Evolutionary conservation across 257 asterid genomes (phyloP), one percentile per base, ranked within the genome.

Genomic region (Penstemon davidsonii): DNA sequence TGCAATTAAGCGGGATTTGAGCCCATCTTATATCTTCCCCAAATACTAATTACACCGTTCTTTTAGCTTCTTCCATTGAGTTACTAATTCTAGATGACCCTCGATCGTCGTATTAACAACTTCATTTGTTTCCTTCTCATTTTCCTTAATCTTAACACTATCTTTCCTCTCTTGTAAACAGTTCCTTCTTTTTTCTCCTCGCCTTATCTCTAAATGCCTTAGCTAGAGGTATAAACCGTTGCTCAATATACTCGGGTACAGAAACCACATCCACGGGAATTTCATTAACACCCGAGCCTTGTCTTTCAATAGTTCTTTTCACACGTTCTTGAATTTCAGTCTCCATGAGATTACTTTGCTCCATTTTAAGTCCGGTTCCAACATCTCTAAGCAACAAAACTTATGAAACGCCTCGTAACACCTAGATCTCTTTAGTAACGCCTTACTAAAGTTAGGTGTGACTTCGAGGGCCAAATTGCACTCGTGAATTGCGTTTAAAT

Each of bases 1-100:
- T 70, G 75, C 96, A 86, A 68, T 85, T 75, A 6, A 76, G 36
- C 6, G 97, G 97, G 76, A 88, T 77, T 55, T 81, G 86, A 8
- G 95, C 96, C 87, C 93, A 87, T 69, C 96, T 86, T 81, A 91
- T 91, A 69, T 91, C 97, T 65, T 91, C 96, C 25, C 96, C 96
- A 40, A 80, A 84, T 36, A 88, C 92, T 65, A 91, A 62, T 72
- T 88, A 88, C 75, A 91, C 86, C 3, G 75, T 75, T 72, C 87
- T 71, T 64, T 50, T 73, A 49, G 83, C 69, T 55, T 81, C 86
- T 43, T 79, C 86, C 33, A 53, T 75, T 15, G 18, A 15, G 40
- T 66, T 80, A 62, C 78, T 84, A 55, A 73, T 71, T 68, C 78
- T 4, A 59, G 63, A 61, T 3, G 44, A 54, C 72, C 81, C 13